Evolutionary conservation across 306 rosid genomes (phyloP).

Genomic region (Cucurbita ficifolia): DNA sequence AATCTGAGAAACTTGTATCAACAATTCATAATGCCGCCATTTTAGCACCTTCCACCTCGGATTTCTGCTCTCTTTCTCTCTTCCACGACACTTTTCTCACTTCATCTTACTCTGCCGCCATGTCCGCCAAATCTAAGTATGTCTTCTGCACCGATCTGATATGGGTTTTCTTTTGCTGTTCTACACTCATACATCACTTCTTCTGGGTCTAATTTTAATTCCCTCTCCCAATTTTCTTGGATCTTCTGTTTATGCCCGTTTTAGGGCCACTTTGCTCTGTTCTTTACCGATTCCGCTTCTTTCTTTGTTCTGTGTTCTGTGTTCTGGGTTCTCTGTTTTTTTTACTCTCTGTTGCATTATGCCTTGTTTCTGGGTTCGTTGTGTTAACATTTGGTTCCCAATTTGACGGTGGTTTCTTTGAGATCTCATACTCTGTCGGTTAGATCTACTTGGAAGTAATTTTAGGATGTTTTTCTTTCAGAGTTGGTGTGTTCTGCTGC

Average conservation of each 20-base stretch:
- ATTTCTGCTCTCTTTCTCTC: neutral
- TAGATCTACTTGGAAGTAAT: constrained; percentile 6
- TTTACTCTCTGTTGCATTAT: neutral
- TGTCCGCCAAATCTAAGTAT: constrained; percentile 81
- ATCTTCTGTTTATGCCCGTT: constrained; percentile 20
- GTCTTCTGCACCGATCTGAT: constrained; percentile 37
- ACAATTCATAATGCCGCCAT: constrained; percentile 25
- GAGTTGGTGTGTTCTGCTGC: neutral
- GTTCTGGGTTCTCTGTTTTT: constrained; percentile 5
- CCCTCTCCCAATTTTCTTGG: constrained; percentile 18
- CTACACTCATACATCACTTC: neutral
- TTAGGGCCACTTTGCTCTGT: neutral
- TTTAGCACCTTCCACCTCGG: constrained; percentile 17
- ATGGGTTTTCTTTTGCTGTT: neutral
- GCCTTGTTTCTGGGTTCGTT: constrained; percentile 5
- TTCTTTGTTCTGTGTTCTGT: neutral
- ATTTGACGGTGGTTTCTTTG: neutral
- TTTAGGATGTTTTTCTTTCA: neutral
- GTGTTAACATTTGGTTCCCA: neutral
- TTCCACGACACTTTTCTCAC: constrained; percentile 3
- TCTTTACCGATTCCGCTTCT: neutral
- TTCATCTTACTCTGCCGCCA: constrained; percentile 23
- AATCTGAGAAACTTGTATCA: neutral
- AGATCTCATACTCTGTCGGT: constrained; percentile 1
- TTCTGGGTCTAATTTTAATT: constrained; percentile 7